Evolutionary conservation across 2,329 filamentous ascomycete genomes (phyloP).

Genomic region (Curvularia verruculosa): DNA sequence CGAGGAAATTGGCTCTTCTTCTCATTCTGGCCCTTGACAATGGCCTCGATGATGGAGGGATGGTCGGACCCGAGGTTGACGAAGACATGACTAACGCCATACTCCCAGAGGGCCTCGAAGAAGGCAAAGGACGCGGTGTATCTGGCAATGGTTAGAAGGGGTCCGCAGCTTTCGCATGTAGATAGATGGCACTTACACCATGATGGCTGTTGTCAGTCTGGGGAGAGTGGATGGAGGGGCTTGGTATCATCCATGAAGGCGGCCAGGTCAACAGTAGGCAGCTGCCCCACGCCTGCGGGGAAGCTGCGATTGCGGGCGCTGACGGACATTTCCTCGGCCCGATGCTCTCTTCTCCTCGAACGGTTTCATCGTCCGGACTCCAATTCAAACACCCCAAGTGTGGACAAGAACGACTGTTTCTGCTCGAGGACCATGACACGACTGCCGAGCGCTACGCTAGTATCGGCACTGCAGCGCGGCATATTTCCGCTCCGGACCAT

Average conservation of each 20-base stretch:
- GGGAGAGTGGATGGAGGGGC: neutral
- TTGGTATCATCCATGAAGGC: slow-evolving; percentile 8
- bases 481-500: slow-evolving; percentile 1
- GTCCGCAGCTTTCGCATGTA: neutral
- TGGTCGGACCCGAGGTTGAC: slow-evolving; percentile 75
- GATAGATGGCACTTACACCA: slow-evolving; percentile 25
- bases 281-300: slow-evolving; percentile 20
- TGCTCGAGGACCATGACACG: neutral
- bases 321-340: neutral
- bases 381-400: neutral
- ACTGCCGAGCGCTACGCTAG: neutral
- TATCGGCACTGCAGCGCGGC: neutral
- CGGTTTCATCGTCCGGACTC: neutral
- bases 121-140: slow-evolving; percentile 83
- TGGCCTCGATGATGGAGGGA: slow-evolving; percentile 79
- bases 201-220: slow-evolving; percentile 12
- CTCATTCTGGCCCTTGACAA: slow-evolving; percentile 76
- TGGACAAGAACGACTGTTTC: neutral
- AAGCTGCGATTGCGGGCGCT: slow-evolving; percentile 4
- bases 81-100: slow-evolving; percentile 56
- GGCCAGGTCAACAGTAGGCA: neutral
- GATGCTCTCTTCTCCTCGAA: neutral
- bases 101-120: slow-evolving; percentile 79
- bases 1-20: slow-evolving; percentile 68
- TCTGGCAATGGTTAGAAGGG: slow-evolving; percentile 22